These are phyloP conservation scores for Globisporangium paroecandrum DNA, from an alignment of 352 stramenopile genomes.

Conservation along the genomic window DNA sequence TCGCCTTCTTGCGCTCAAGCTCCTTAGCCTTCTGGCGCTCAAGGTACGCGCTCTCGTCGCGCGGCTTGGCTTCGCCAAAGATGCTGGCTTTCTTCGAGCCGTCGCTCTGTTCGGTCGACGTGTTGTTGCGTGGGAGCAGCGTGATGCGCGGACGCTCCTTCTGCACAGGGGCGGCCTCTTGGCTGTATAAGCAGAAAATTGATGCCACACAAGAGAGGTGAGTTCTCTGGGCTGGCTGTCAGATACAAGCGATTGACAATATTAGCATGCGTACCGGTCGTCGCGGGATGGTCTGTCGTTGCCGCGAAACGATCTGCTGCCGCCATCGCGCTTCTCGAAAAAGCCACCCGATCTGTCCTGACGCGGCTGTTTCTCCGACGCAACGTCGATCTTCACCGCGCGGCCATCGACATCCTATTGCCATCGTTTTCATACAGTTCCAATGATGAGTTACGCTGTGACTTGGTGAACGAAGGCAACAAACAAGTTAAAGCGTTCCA, in stretches of 20 bases:
- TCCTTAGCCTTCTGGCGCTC: conserved; percentile 62
- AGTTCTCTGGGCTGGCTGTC: background rate
- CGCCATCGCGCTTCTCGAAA: conserved; percentile 51
- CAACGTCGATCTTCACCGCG: conserved; percentile 67
- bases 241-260: background rate
- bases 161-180: conserved; percentile 18
- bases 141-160: conserved; percentile 57
- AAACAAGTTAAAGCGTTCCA: conserved; percentile 3
- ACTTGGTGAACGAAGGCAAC: background rate
- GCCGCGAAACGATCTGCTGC: conserved; percentile 16
- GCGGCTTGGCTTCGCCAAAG: conserved; percentile 85
- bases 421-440: background rate
- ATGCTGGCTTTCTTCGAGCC: conserved; percentile 50
- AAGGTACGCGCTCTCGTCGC: conserved; percentile 61
- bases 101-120: conserved; percentile 33
- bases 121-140: conserved; percentile 47
- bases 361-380: conserved; percentile 49
- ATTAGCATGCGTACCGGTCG: conserved; percentile 25
- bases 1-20: conserved; percentile 23
- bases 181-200: background rate
- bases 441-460: background rate
- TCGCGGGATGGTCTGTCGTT: conserved; percentile 24
- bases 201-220: background rate
- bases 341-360: conserved; percentile 44
- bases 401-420: conserved; percentile 38